Evolutionary conservation across 208 protist genomes (phyloP).

Genomic region (Plasmodiophora brassicae): DNA sequence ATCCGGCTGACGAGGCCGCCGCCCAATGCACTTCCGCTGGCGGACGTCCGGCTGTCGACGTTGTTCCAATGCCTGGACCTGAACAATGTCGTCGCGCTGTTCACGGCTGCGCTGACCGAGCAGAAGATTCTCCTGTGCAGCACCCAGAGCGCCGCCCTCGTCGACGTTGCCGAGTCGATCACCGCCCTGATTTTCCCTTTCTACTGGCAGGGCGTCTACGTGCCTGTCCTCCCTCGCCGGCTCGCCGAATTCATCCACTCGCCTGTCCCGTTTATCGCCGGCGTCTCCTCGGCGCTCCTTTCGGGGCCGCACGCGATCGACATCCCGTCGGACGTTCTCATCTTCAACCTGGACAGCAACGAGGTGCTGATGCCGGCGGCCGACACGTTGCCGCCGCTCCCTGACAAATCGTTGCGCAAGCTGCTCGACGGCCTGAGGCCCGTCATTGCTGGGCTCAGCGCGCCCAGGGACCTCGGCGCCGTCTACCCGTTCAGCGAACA

Average conservation of each 20-base stretch:
- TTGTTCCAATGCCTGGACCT: slow-evolving; percentile 38
- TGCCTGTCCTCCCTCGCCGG: slow-evolving; percentile 2
- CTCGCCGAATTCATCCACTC: slow-evolving; percentile 27
- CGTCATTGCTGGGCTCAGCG: neutral
- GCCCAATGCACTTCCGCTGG: neutral
- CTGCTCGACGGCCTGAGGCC: neutral
- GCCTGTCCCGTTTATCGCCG: slow-evolving; percentile 42
- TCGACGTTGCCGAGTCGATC: neutral
- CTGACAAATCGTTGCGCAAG: neutral
- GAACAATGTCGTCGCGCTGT: slow-evolving; percentile 15
- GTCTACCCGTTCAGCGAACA: neutral
- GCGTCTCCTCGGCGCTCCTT: slow-evolving; percentile 9
- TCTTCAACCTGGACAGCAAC: slow-evolving; percentile 34
- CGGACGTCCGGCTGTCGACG: neutral
- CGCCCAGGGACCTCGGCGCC: neutral
- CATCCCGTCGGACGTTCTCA: neutral
- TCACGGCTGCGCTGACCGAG: neutral
- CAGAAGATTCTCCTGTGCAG: slow-evolving; percentile 10
- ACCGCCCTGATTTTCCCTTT: slow-evolving; percentile 37
- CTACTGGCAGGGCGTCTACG: slow-evolving; percentile 38
- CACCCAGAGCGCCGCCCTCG: neutral
- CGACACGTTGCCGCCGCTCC: slow-evolving; percentile 19
- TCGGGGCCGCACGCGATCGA: neutral
- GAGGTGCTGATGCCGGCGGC: neutral
- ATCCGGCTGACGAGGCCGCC: neutral